Evolutionary conservation across 2,329 filamentous ascomycete species (phyloP), one percentile per base, ranked within the genome.

Genomic region (Ambrosiella xylebori): DNA sequence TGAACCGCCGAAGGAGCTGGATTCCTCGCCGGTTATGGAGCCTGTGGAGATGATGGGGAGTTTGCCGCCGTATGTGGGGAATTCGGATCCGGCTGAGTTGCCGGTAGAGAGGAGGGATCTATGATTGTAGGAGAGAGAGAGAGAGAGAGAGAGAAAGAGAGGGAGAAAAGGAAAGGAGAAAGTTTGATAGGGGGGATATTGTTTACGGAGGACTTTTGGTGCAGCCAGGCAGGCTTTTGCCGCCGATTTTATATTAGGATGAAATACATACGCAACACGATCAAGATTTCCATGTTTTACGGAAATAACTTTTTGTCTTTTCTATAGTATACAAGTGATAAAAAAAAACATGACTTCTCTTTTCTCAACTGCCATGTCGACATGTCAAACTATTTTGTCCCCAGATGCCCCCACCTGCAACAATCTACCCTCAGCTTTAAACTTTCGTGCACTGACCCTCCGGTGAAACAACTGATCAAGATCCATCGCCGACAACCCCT

Each of bases 401-500:
- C 13, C 19, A 7, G n/a, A 37, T 37, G 8, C 4, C 17, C 13
- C 6, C 7, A 17, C 36, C 39, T 8, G 37, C 36, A 39, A 38
- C 35, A 13, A 47, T 13, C 44, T 19, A 1, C 39, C 44, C 7
- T 36, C 27, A 12, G 41, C 35, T 1, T 57, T 47, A 15, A 47
- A 47, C 12, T 17, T 47, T 15, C 9, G 62, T 0, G 69, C 68
- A 0, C 64, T 47, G 1, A 69, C 64, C 27, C 62, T 61, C 49
- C 63, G 63, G 15, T 68, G 67, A 44, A 71, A 71, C 0, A 71
- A 61, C 4, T 70, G 57, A 57, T 70, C 68, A 0, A 70, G 63
- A 56, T 70, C 68, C 37, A 67, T 67, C 17, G 66, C 69, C 0
- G 67, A 68, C 7, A 66, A 62, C 35, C 62, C 65, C 63, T 63